phyloP scores from a whole-genome alignment of 371 early-diverging fungal genomes.

The Syncephalis fuscata region DNA sequence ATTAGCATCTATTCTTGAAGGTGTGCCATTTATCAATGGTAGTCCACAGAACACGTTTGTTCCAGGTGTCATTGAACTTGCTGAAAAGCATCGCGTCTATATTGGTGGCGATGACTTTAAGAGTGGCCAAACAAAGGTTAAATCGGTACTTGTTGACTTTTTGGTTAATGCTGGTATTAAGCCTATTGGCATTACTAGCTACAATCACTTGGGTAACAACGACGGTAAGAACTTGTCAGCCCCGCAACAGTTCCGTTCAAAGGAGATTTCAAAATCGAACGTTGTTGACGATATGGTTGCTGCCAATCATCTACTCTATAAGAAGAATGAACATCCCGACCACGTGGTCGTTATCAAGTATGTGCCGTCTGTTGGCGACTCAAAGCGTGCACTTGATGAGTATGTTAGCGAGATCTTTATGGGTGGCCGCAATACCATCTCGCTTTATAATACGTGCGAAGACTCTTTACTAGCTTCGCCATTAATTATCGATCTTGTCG shows the following conservation, averaged over 20 bases:
- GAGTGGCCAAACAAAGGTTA: conserved; percentile 96
- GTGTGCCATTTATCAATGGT: conserved; percentile 91
- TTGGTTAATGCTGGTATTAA: conserved; percentile 96
- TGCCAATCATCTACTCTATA: conserved; percentile 79
- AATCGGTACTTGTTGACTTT: conserved; percentile 94
- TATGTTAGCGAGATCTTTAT: conserved; percentile 95
- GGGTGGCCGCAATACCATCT: conserved; percentile 93
- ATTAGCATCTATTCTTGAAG: conserved; percentile 87
- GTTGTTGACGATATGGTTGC: conserved; percentile 98
- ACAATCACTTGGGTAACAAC: conserved; percentile 98
- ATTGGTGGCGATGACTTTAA: conserved; percentile 98
- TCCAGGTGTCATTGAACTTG: conserved; percentile 78
- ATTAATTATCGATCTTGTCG: conserved; percentile 84
- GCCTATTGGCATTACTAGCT: conserved; percentile 88
- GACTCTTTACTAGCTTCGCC: conserved; percentile 94
- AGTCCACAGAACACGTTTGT: conserved; percentile 97
- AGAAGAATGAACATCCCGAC: conserved; percentile 81
- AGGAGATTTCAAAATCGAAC: conserved; percentile 94
- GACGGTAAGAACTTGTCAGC: conserved; percentile 95
- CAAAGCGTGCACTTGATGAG: conserved; percentile 95
- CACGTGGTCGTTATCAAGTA: conserved; percentile 97
- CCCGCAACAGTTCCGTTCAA: conserved; percentile 91
- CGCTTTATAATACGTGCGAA: conserved; percentile 94
- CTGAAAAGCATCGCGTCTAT: conserved; percentile 70
- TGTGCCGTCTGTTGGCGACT: conserved; percentile 90